Evolutionary conservation across 2,329 filamentous ascomycete species (phyloP).

Genomic region (Aspergillus ibericus): DNA sequence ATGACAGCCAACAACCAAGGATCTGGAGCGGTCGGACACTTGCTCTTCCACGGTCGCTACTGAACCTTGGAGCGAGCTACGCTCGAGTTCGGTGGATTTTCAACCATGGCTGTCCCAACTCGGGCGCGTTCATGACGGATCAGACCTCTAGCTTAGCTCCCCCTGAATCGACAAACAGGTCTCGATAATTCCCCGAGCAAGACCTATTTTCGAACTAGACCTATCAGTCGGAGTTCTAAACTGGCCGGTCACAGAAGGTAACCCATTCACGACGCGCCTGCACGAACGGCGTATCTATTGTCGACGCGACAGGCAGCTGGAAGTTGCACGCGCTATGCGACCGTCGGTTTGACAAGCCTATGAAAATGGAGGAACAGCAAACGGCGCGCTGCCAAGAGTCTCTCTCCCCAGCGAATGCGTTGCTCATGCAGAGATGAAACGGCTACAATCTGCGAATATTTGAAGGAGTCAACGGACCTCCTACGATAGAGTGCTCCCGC

Average conservation of each 20-base stretch:
- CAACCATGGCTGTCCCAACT: background rate
- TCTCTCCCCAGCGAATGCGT: background rate
- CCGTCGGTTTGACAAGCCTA: background rate
- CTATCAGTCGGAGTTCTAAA: background rate
- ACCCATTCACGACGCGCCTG: background rate
- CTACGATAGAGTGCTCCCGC: background rate
- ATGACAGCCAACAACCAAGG: background rate
- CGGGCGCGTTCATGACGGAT: background rate
- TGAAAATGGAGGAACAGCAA: background rate
- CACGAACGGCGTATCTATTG: background rate
- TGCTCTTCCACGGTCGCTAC: background rate
- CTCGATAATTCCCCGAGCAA: background rate
- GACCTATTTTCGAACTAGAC: background rate
- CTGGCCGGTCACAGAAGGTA: background rate
- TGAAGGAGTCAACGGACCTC: background rate
- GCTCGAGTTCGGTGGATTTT: background rate
- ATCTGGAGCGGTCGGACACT: background rate
- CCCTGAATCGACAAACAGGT: conserved; percentile 2
- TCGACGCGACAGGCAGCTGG: background rate
- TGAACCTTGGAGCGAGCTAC: background rate
- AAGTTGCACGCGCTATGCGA: background rate
- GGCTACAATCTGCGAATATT: background rate
- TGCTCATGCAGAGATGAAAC: background rate
- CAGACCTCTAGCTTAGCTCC: background rate
- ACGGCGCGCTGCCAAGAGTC: background rate